Evolutionary conservation across 768 basidiomycete species (phyloP), one percentile per base, ranked within the genome.

Genomic region (Mycena latifolia): DNA sequence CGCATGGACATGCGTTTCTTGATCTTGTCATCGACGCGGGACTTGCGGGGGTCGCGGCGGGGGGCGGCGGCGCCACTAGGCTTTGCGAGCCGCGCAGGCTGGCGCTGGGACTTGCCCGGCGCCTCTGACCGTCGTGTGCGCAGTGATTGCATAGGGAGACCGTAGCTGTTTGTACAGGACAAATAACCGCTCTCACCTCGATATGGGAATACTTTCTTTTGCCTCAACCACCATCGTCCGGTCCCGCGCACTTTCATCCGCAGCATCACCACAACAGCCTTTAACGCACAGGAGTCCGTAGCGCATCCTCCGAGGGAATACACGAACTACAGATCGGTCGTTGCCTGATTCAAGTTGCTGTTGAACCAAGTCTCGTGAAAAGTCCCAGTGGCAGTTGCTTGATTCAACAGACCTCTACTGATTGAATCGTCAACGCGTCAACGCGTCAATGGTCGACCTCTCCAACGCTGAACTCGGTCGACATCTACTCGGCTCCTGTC

Each of bases 1-100:
- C 96, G 90, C 86, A 91, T 93, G 18, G 95, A 96, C 90, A 98
- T 92, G 74, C 96, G 92, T 79, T 95, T 95, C 86, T 95, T 95
- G 79, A 98, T 95, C 81, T 93, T 95, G 85, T 96, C 96, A 77
- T 95, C 86, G 65, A 90, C 85, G 66, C 84, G 80, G 65, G 85
- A 83, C 74, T 84, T 89, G 75, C 84, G 82, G 6, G 78, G 78
- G 75, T 85, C 84, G 71, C 82, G 79, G 9, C 76, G 75, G 27
- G 77, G 73, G 41, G 73, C 72, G 8, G 71, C 64, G 27, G n/a
- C 65, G 59, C 54, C 67, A 59, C 56, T 64, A 45, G 58, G 71
- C 58, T 65, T 70, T 62, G 60, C n/a, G 57, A 66, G 68, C 11
- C 68, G 68, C n/a, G 64, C 46, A 22, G 60, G 64, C 52, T 62